Conservation (phyloP, 2,329 filamentous ascomycete genomes). For the Colletotrichum spinosum region DNA sequence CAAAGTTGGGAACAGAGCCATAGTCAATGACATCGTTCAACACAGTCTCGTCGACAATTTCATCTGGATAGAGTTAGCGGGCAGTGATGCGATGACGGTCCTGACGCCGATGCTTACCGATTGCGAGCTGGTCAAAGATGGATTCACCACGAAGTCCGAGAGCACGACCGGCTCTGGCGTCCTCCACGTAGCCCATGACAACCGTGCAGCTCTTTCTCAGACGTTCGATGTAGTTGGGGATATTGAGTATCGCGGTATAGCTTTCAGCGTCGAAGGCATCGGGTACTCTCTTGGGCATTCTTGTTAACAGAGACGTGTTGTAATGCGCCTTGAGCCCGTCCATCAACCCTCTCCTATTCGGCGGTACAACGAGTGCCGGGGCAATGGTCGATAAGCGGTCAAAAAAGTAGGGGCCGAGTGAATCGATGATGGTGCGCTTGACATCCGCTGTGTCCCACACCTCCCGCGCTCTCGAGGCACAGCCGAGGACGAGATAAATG, state of each 20-base stretch:
- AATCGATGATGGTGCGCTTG: conserved; percentile 69
- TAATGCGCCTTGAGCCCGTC: conserved; percentile 61
- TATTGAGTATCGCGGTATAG: conserved; percentile 62
- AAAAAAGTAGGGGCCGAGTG: conserved; percentile 64
- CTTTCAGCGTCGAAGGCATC: conserved; percentile 63
- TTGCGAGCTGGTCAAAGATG: conserved; percentile 57
- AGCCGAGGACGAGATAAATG: conserved; percentile 63
- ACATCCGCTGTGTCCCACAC: conserved; percentile 65
- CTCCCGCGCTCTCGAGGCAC: conserved; percentile 57
- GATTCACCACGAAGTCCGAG: conserved; percentile 54
- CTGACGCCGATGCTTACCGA: conserved; percentile 51
- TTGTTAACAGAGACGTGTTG: conserved; percentile 57
- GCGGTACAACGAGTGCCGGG: conserved; percentile 53
- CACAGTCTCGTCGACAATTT: conserved; percentile 51
- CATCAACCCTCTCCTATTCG: conserved; percentile 46
- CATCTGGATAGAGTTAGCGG: conserved; percentile 45
- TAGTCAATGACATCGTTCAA: conserved; percentile 63
- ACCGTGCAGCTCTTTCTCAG: conserved; percentile 64
- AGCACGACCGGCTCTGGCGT: conserved; percentile 58
- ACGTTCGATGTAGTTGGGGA: conserved; percentile 57
- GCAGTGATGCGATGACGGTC: no score
- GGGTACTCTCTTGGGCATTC: conserved; percentile 54
- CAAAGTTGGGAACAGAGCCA: conserved; percentile 62
- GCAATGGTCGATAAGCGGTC: conserved; percentile 66
- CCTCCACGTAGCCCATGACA: conserved; percentile 64